phyloP scores from a whole-genome alignment of 1,284 basidiomycete species.

The Tremellales sp. region DNA sequence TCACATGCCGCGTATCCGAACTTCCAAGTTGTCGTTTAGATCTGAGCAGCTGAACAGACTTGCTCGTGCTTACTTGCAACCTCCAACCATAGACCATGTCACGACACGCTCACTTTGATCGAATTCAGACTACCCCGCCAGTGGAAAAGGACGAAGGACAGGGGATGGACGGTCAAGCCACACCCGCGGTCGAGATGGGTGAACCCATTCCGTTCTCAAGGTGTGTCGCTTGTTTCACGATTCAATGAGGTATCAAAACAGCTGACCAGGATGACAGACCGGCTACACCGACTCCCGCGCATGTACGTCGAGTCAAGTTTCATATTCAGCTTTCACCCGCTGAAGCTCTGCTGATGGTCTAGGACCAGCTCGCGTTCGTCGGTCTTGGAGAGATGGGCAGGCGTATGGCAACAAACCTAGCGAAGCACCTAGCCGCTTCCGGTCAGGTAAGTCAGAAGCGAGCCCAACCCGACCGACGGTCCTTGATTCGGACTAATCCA shows the following conservation, averaged over 20 bases:
- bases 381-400: constrained; percentile 49
- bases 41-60: no score
- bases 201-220: constrained; percentile 45
- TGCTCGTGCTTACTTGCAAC: no score
- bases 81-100: no score
- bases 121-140: constrained; percentile 17
- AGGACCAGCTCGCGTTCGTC: constrained; percentile 46
- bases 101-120: constrained; percentile 25
- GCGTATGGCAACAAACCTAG: constrained; percentile 46
- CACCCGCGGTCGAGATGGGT: constrained; percentile 4
- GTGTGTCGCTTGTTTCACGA: constrained; percentile 12
- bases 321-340: not conserved
- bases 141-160: constrained; percentile 19
- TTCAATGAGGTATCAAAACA: not conserved
- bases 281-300: constrained; percentile 33
- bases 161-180: constrained; percentile 9
- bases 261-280: constrained; percentile 20
- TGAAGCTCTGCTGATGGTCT: not conserved
- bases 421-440: constrained; percentile 19
- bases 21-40: no score
- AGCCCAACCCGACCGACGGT: not conserved
- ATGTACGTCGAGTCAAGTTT: constrained; percentile 22
- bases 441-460: constrained; percentile 14
- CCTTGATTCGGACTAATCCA: not conserved
- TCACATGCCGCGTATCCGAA: no score